Evolutionary conservation across 2,329 filamentous ascomycete species (phyloP).

Genomic region (Talaromyces piceae): DNA sequence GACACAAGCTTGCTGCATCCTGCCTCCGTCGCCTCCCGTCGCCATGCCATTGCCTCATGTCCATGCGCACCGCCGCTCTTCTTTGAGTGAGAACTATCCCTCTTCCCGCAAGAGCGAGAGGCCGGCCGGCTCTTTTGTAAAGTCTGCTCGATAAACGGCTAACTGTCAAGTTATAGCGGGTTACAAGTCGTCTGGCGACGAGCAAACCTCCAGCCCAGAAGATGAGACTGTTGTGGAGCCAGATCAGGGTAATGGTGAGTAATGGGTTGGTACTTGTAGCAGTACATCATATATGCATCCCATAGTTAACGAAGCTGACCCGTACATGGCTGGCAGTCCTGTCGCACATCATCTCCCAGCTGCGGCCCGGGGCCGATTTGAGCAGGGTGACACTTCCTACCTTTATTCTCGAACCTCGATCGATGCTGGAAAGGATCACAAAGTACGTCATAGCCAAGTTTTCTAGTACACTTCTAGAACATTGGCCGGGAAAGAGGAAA

Average conservation of each 20-base stretch:
- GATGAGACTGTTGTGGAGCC: conserved; percentile 80
- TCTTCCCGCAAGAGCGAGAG: neutral
- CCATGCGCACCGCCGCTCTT: conserved; percentile 28
- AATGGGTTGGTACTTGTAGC: neutral
- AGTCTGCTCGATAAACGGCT: neutral
- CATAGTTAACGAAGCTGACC: neutral
- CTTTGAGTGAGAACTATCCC: conserved; percentile 34
- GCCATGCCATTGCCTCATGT: conserved; percentile 30
- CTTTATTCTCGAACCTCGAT: conserved; percentile 94
- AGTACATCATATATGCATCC: no score
- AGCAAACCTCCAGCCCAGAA: conserved; percentile 46
- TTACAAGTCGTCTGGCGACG: conserved; percentile 52
- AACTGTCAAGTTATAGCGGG: conserved; percentile 23
- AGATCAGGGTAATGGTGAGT: conserved; percentile 86
- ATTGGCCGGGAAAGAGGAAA: neutral
- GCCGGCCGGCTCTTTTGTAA: neutral
- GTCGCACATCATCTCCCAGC: conserved; percentile 92
- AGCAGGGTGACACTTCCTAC: conserved; percentile 92
- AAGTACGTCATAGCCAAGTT: conserved; percentile 60
- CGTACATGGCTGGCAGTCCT: conserved; percentile 59
- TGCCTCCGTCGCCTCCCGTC: neutral
- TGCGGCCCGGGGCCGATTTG: conserved; percentile 89
- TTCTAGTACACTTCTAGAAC: no score
- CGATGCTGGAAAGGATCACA: conserved; percentile 97
- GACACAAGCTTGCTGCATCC: no score